Evolutionary conservation across 140 eudicot species (phyloP).

Genomic region (Flaveria floridana): DNA sequence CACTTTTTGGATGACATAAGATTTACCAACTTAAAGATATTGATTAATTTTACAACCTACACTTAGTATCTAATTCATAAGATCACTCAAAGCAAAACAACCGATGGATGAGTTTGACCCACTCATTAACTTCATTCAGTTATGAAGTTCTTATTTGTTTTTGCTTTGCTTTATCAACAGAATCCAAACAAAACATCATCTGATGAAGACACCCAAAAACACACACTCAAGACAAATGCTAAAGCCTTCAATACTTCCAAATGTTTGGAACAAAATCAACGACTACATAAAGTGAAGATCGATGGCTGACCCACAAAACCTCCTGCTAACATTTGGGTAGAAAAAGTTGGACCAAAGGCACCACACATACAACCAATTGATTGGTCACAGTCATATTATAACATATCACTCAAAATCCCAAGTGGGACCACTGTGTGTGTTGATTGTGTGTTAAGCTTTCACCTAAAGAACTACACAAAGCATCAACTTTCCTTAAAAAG

Average conservation of each 20-base stretch:
- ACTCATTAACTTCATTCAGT: neutral
- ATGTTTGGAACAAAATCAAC: slow-evolving; percentile 12
- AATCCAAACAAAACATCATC: slow-evolving; percentile 18
- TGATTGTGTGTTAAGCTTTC: slow-evolving; percentile 1
- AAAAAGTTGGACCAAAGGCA: neutral
- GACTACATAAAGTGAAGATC: slow-evolving; percentile 8
- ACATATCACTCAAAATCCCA: slow-evolving; percentile 18
- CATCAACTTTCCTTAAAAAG: neutral
- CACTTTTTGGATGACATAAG: too few relatives aligned
- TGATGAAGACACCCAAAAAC: slow-evolving; percentile 7
- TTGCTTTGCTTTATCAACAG: neutral
- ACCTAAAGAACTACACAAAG: slow-evolving; percentile 12
- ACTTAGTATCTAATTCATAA: neutral
- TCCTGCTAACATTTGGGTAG: neutral
- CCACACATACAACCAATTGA: neutral
- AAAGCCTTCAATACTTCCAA: slow-evolving; percentile 18
- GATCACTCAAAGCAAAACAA: neutral
- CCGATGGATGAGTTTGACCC: neutral
- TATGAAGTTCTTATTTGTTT: too few relatives aligned
- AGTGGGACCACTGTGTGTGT: slow-evolving; percentile 5
- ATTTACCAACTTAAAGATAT: too few relatives aligned
- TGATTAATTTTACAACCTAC: neutral
- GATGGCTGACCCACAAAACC: neutral
- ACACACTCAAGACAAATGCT: slow-evolving; percentile 6
- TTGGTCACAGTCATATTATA: neutral